These are phyloP conservation scores for Anisodus tanguticus DNA, from an alignment of 257 asterid genomes.

Conservation along the genomic window DNA sequence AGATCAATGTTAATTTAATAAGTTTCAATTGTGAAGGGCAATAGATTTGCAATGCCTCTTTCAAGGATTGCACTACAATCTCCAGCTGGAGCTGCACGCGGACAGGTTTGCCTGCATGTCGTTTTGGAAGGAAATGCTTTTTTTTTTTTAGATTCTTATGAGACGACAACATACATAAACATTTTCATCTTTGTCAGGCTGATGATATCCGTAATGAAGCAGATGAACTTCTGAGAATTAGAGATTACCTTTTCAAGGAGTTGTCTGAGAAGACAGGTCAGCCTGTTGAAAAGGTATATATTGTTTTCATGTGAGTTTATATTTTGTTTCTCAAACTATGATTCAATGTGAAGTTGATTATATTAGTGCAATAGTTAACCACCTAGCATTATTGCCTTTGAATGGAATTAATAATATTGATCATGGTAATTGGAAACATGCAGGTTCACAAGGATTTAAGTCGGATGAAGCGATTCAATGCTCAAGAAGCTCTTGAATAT, in stretches of 20 bases:
- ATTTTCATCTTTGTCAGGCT: slow-evolving; percentile 60
- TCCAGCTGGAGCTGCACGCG: slow-evolving; percentile 98
- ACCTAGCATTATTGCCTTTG: background rate
- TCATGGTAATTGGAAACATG: slow-evolving; percentile 15
- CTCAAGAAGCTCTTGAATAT: slow-evolving; percentile 86
- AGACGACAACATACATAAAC: slow-evolving; percentile 10
- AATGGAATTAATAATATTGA: too few species aligned
- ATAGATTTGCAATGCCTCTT: slow-evolving; percentile 79
- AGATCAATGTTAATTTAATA: slow-evolving; percentile 17
- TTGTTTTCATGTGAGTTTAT: background rate
- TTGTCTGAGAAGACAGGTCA: slow-evolving; percentile 87
- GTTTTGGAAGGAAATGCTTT: slow-evolving; percentile 13
- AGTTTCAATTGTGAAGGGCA: slow-evolving; percentile 55
- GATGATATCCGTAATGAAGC: slow-evolving; percentile 85
- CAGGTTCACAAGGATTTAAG: slow-evolving; percentile 78
- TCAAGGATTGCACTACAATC: slow-evolving; percentile 69
- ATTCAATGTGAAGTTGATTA: background rate
- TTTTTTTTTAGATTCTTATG: background rate
- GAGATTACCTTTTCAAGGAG: slow-evolving; percentile 90
- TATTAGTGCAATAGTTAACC: background rate
- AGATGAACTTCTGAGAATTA: slow-evolving; percentile 78
- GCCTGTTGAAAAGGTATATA: slow-evolving; percentile 70
- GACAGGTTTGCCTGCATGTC: slow-evolving; percentile 63
- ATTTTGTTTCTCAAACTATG: background rate
- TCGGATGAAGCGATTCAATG: slow-evolving; percentile 65